A percentile compares a stretch with the other conserved stretches of the same genome.
These are phyloP conservation scores for Suhomyces ambrosiae DNA, from an alignment of 1,139 yeast genomes.

Conservation along the genomic window DNA sequence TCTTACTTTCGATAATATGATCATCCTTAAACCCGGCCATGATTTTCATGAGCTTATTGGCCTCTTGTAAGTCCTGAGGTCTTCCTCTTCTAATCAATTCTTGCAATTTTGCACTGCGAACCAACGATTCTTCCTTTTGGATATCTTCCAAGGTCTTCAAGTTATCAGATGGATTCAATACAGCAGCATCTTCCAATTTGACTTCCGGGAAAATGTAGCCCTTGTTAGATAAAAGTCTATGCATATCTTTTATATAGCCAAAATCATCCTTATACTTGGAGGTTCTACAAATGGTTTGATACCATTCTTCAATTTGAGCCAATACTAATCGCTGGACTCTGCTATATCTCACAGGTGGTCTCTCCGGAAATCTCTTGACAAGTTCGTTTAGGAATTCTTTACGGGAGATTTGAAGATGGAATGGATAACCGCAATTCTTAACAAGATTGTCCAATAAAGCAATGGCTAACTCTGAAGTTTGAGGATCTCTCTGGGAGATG, in stretches of 20 bases:
- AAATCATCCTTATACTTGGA: slow-evolving; percentile 89
- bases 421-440: slow-evolving; percentile 96
- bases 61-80: slow-evolving; percentile 94
- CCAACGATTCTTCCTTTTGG: slow-evolving; percentile 88
- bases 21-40: slow-evolving; percentile 98
- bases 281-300: slow-evolving; percentile 89
- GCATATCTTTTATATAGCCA: slow-evolving; percentile 94
- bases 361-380: slow-evolving; percentile 91
- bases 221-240: slow-evolving; percentile 80
- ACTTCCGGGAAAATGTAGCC: slow-evolving; percentile 92
- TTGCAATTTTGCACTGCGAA: slow-evolving; percentile 92
- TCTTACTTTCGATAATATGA: slow-evolving; percentile 64
- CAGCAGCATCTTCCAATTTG: slow-evolving; percentile 89
- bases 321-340: slow-evolving; percentile 81
- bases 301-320: slow-evolving; percentile 96
- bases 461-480: slow-evolving; percentile 64
- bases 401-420: slow-evolving; percentile 91
- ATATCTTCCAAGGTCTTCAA: slow-evolving; percentile 87
- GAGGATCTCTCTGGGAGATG: slow-evolving; percentile 81
- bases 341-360: slow-evolving; percentile 86
- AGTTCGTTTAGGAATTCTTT: slow-evolving; percentile 92
- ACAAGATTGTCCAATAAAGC: slow-evolving; percentile 81
- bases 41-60: slow-evolving; percentile 92
- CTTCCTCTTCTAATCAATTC: slow-evolving; percentile 94
- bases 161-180: slow-evolving; percentile 87